Evolutionary conservation across 345 rosid genomes (phyloP), one percentile per base, ranked within the genome.

Genomic region (Hirschfeldia incana): DNA sequence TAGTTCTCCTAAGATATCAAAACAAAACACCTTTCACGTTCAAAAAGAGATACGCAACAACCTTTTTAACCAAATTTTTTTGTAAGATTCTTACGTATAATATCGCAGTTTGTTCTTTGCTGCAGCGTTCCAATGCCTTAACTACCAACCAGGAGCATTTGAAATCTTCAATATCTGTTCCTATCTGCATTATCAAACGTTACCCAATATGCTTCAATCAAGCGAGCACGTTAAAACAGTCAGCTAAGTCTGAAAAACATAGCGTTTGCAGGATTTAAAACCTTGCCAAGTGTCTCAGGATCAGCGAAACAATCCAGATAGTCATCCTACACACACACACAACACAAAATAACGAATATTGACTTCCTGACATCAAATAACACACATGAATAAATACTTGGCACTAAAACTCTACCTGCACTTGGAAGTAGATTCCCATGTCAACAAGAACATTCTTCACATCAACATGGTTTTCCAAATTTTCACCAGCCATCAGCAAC

Each of bases 101-200:
- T 12, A 85, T 53, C 80, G 85, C 85, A 82, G 89, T 86, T 72
- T 92, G 95, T 69, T 86, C 92, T 70, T 85, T 86, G 4, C 78
- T 88, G 79, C 86, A 86, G 42, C 83, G 81, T 83, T 89, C 91
- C 42, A 92, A 78, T n/a, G 95, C 92, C 80, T 88, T 90, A 28
- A 90, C 95, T 60, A 92, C 90, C 87, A 92, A 76, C 97, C 97
- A 92, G 2, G 97, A 89, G 87, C 93, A 92, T 83, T 92, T 92
- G 71, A 87, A 87, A 81, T 92, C 97, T 86, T 89, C 92, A 51
- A 90, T 92, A 76, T 92, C 92, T 3, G 95, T 90, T 62, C 97
- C 92, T 51, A 90, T 86, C 95, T 92, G 85, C 73, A 21, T 69
- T 51, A 62, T 13, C 13, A 7, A 80, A 74, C 44, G 16, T 49